Percentiles rank a stretch among this genome's conserved stretches.
phyloP scores from a whole-genome alignment of 192 early-diverging fungal genomes.

The Rhizophagus clarus region DNA sequence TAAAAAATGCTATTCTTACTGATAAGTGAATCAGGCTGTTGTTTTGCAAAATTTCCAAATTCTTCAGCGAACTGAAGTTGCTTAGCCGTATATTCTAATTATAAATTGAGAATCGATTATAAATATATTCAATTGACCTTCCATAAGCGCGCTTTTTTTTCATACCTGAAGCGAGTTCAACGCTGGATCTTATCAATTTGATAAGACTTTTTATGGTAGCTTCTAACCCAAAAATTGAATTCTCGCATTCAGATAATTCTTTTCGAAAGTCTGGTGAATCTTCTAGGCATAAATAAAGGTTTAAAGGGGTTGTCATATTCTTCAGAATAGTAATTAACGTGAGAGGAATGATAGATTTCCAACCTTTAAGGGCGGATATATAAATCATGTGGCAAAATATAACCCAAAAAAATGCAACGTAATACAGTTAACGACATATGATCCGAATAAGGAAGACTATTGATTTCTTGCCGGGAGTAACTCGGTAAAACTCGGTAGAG shows the following conservation, averaged over 20 bases:
- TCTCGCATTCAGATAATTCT: constrained; percentile 52
- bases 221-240: constrained; percentile 55
- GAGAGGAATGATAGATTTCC: no score
- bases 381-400: no score
- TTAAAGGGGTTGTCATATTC: constrained; percentile 28
- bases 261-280: constrained; percentile 59
- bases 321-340: not conserved
- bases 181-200: constrained; percentile 52
- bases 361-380: no score
- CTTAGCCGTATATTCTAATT: constrained; percentile 50
- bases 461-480: no score
- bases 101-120: not conserved
- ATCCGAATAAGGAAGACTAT: no score
- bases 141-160: not conserved
- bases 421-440: no score
- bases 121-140: not conserved
- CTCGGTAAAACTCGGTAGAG: no score
- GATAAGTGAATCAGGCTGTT: constrained; percentile 54
- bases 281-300: constrained; percentile 48
- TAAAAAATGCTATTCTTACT: not conserved
- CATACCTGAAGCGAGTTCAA: constrained; percentile 55
- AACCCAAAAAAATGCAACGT: no score
- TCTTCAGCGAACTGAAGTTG: constrained; percentile 59
- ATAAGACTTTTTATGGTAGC: constrained; percentile 51
- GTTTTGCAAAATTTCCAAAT: constrained; percentile 50